Base-by-base conservation (phyloP, 805 yeast species). In the Suhomyces pyralidae region DNA sequence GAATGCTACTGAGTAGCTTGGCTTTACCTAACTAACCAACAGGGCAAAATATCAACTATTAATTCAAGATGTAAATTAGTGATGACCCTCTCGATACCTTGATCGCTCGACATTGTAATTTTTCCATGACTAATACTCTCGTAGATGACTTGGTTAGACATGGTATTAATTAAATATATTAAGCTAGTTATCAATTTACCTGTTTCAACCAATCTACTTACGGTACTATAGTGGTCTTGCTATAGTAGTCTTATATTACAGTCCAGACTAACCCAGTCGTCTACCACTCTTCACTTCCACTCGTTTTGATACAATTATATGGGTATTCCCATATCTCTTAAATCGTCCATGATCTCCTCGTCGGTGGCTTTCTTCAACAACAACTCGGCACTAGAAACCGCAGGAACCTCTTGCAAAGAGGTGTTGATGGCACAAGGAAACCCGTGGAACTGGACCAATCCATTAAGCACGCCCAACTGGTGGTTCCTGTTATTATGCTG, bases 381-480 rank as follows among this genome's bases (percentile, higher is more conserved):
- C 5, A 73, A 61, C 54, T 73, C 78, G n/a, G 65, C 65, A 24
- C 58, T 60, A 5, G 61, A 53, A n/a, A 56, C 51, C 2, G 58
- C 58, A 15, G 51, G 55, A 14, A 52, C 24, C 24, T 66, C 72
- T n/a, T 59, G 51, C 45, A 63, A 57, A 9, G 67, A 71, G 30
- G 79, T 77, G 38, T 93, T 65, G 32, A 73, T 61, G 2, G 82
- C 93, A 2, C 96, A 91, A 2, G 98, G 97, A 63, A 91, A 84
- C 3, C 94, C 90, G 61, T 82, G 82, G 63, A 81, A 83, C 58
- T 80, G 77, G 36, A 82, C 71, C 47, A 92, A 68, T 2, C 94
- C 94, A 49, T 82, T 79, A 55, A 92, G 72, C 25, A 81, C 75
- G 44, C 94, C 85, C 45, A 92, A 69, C 67, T 92, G 91, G 55